Evolutionary conservation across 2,329 filamentous ascomycete genomes (phyloP).

Genomic region (Talaromyces albobiverticillius): DNA sequence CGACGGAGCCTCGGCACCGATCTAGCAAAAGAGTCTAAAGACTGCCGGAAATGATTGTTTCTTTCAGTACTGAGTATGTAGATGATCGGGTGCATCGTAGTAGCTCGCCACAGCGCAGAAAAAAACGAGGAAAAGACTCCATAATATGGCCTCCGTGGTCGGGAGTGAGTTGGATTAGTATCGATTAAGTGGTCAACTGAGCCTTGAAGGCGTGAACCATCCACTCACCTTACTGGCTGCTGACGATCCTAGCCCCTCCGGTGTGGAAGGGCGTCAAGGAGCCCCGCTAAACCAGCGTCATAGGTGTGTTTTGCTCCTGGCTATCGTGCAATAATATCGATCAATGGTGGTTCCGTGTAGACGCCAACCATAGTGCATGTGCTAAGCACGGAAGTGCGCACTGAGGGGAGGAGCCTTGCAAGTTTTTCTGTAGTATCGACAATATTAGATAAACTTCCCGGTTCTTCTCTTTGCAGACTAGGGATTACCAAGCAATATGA

Average conservation of each 20-base stretch:
- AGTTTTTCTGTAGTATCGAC: too few relatives aligned
- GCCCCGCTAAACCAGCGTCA: conserved; percentile 16
- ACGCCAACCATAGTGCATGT: not conserved
- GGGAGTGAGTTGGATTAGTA: not conserved
- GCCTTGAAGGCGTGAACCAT: not conserved
- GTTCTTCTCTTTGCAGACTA: too few relatives aligned
- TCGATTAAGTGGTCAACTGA: conserved; percentile 2
- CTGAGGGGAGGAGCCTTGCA: not conserved
- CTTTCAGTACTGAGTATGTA: too few relatives aligned
- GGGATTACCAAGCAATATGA: not conserved
- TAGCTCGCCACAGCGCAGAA: too few relatives aligned
- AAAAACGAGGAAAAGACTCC: not conserved
- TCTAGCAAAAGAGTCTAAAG: too few relatives aligned
- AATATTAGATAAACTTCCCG: too few relatives aligned
- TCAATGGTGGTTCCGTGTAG: not conserved
- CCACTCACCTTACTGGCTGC: conserved; percentile 1
- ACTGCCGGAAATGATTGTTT: too few relatives aligned
- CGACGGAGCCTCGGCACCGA: not conserved
- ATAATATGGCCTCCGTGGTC: conserved; percentile 5
- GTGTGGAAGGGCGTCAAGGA: not conserved
- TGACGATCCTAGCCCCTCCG: conserved; percentile 13
- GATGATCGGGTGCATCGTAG: too few relatives aligned
- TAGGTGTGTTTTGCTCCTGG: not conserved
- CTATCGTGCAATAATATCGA: conserved; percentile 2
- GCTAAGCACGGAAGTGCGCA: not conserved